Conservation (phyloP, 441 rosid species). For the Populus hybrid region DNA sequence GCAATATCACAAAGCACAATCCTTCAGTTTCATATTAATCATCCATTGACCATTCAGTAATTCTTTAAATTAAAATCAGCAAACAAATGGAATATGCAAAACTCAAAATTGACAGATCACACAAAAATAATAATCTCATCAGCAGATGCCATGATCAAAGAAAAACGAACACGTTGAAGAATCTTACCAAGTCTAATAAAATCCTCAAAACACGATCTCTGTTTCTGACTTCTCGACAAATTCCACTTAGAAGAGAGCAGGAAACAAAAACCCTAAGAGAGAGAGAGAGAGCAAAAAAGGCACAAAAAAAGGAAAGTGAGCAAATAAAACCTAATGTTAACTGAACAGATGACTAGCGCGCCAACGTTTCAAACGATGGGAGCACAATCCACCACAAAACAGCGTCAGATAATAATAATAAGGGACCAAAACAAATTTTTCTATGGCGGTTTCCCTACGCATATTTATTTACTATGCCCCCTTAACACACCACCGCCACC, state of each 20-base stretch:
- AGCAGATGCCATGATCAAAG: neutral
- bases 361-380: constrained; percentile 87
- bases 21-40: neutral
- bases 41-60: neutral
- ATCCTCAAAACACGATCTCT: constrained; percentile 6
- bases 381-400: constrained; percentile 53
- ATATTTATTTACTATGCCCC: constrained; percentile 51
- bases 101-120: neutral
- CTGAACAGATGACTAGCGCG: constrained; percentile 89
- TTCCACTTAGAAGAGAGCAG: neutral
- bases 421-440: constrained; percentile 43
- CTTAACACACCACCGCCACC: constrained; percentile 51
- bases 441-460: constrained; percentile 63
- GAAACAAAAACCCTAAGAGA: constrained; percentile 5
- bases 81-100: neutral
- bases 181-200: constrained; percentile 10
- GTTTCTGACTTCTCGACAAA: neutral
- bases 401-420: constrained; percentile 32
- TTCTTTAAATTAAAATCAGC: neutral
- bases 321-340: constrained; percentile 37
- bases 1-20: neutral
- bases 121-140: neutral
- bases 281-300: neutral
- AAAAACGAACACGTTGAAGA: neutral
- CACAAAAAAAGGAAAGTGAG: neutral